phyloP scores from a whole-genome alignment of 768 basidiomycete species.

The Pleurotus platypus region DNA sequence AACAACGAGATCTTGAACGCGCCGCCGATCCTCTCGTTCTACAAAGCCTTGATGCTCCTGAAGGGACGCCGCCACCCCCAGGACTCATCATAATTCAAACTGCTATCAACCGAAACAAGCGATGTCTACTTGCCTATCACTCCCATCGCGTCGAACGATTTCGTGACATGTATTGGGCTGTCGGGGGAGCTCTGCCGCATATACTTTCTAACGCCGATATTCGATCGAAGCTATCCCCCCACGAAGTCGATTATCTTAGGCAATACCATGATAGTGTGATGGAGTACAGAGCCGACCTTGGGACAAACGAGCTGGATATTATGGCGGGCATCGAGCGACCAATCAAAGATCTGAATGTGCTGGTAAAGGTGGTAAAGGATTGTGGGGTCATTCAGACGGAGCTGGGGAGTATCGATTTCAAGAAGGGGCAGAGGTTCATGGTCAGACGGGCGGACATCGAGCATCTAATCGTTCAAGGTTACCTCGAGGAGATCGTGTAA shows the following conservation, averaged over 20 bases:
- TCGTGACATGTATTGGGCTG: slow-evolving; percentile 85
- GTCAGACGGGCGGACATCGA: slow-evolving; percentile 88
- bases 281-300: slow-evolving; percentile 78
- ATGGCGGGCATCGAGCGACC: slow-evolving; percentile 79
- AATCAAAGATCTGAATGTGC: slow-evolving; percentile 86
- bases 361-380: slow-evolving; percentile 83
- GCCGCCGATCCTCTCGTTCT: slow-evolving; percentile 37
- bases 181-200: slow-evolving; percentile 83
- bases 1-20: slow-evolving; percentile 85
- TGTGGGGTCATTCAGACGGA: slow-evolving; percentile 93
- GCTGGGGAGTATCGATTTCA: slow-evolving; percentile 85
- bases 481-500: slow-evolving; percentile 74
- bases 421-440: slow-evolving; percentile 86
- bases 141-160: slow-evolving; percentile 80
- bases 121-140: slow-evolving; percentile 94
- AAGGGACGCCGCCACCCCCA: slow-evolving; percentile 45
- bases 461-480: slow-evolving; percentile 91
- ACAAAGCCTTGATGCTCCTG: slow-evolving; percentile 18
- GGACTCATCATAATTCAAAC: slow-evolving; percentile 85
- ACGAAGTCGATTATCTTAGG: slow-evolving; percentile 82
- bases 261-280: slow-evolving; percentile 79
- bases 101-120: slow-evolving; percentile 87
- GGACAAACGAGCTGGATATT: slow-evolving; percentile 80
- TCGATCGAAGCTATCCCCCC: slow-evolving; percentile 71
- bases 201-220: slow-evolving; percentile 65